Base-by-base conservation (phyloP, 306 rosid species). In the Castanea sativa region DNA sequence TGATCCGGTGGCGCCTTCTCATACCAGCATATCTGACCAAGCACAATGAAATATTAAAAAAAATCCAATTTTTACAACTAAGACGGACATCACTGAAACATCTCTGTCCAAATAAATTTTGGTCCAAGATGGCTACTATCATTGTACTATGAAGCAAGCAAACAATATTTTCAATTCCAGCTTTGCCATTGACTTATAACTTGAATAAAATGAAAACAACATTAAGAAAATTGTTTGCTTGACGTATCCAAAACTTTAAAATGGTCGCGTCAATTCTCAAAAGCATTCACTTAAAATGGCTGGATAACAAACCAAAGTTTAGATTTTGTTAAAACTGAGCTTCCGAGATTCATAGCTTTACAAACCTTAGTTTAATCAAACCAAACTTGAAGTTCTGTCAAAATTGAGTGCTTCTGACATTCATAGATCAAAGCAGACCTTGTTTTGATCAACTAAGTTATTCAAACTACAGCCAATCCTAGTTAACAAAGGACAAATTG, bases 1-100 rank as follows among this genome's bases (percentile, higher is more conserved):
- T n/a, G n/a, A n/a, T n/a, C n/a, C n/a, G n/a, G n/a, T n/a, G 98
- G 73, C 80, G 90, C 75, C 97, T 90, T 88, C 99, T 90, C 89
- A 96, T 76, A 82, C 91, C 82, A 7, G 99, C 99, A 87, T 93
- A 96, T 76, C 99, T 96, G 87, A 73, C 57, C 77, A 56, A 61
- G 77, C 67, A 13, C 25, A 69, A 33, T 65, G 10, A 38, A 77
- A 82, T 18, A 76, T 25, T 72, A 45, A 55, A 80, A 56, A 60
- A 74, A 63, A 6, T 80, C 78, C 76, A 43, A 32, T 8, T 25
- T 25, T 15, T 65, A 75, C 51, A 73, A 60, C 6, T 3, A 77
- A 32, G 55, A 57, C 41, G 56, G 56, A 51, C 64, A 51, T 63
- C 53, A 80, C 77, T 65, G 45, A 41, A 41, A 41, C 45, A 41